Evolutionary conservation across 139 green algal genomes (phyloP), one percentile per base, ranked within the genome.

Genomic region (Ettlia oleoabundans): DNA sequence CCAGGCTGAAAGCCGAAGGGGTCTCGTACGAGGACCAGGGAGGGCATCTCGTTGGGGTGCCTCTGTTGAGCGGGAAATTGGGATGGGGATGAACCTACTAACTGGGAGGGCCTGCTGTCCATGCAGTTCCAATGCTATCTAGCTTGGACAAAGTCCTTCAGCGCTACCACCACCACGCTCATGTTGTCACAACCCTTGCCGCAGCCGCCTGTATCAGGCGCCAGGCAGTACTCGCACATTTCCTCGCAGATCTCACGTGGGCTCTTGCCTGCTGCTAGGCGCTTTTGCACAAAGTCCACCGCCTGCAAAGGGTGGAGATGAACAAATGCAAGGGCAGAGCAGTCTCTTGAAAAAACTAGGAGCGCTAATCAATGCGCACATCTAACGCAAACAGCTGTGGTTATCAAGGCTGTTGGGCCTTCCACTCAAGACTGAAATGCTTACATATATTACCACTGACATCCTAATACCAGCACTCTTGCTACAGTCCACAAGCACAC

Each of bases 141-240:
- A n/a, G n/a, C 55, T 65, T 65, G 15, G 30, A 65, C 18, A 65
- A 65, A 65, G 15, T 65, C 55, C 55, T 65, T 65, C 5, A 65
- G 55, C 55, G 30, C 18, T 22, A 65, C 55, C 55, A 65, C 55
- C 55, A 65, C 55, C 5, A 65, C 55, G 9, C 18, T 32, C 55
- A 65, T 65, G 21, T 65, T 65, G 55, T 65, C 65, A 62, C 76
- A 82, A 43, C 76, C 89, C 26, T 95, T 88, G 51, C 88, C 91
- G 75, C 74, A 87, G 19, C 86, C 89, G 32, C 84, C 76, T 1
- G 88, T 93, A 80, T 94, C 87, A 9, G 88, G 87, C 0, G 92
- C 93, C 37, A 96, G 79, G 88, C 93, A 97, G 53, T 82, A 74
- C 63, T 97, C 91, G 77, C 94, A 94, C 22, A 95, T 53, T 61